These are phyloP conservation scores for Yamadazyma friedrichii DNA, from an alignment of 1,139 yeast species.

Conservation along the genomic window DNA sequence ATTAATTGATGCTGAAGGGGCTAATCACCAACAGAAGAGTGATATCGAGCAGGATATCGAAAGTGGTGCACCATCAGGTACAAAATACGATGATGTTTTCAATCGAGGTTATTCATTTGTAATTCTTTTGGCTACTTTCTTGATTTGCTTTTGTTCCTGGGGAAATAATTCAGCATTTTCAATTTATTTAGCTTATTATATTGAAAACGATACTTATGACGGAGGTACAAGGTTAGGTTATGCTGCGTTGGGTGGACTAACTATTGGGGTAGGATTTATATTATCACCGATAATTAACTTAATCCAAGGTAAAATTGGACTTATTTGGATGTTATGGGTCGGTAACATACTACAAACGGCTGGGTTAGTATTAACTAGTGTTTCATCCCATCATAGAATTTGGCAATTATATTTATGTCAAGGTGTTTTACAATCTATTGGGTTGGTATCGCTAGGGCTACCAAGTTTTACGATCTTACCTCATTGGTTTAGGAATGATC, in stretches of 20 bases:
- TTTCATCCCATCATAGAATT: conserved; percentile 28
- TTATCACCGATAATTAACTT: conserved; percentile 30
- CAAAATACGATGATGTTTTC: not conserved
- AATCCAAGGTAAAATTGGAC: conserved; percentile 29
- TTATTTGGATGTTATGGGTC: conserved; percentile 24
- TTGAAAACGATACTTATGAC: conserved; percentile 22
- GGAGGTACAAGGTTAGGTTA: conserved; percentile 21
- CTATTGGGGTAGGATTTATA: conserved; percentile 17
- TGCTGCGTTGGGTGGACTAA: conserved; percentile 24
- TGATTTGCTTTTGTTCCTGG: conserved; percentile 37
- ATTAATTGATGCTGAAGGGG: no score
- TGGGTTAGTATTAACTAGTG: conserved; percentile 47
- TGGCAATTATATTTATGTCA: conserved; percentile 35
- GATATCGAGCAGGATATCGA: no score
- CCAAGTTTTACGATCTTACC: conserved; percentile 50
- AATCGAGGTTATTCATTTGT: conserved; percentile 45
- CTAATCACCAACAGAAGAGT: not conserved
- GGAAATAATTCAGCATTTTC: conserved; percentile 47
- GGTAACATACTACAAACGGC: conserved; percentile 41
- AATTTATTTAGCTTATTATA: conserved; percentile 39
- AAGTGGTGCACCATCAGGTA: not conserved
- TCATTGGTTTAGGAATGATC: conserved; percentile 57
- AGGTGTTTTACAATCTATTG: conserved; percentile 28
- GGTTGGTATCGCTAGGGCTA: conserved; percentile 25
- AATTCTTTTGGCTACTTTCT: conserved; percentile 30